Evolutionary conservation across 208 protist species (phyloP), one percentile per base, ranked within the genome.

Genomic region (Wallacemonas sp.): DNA sequence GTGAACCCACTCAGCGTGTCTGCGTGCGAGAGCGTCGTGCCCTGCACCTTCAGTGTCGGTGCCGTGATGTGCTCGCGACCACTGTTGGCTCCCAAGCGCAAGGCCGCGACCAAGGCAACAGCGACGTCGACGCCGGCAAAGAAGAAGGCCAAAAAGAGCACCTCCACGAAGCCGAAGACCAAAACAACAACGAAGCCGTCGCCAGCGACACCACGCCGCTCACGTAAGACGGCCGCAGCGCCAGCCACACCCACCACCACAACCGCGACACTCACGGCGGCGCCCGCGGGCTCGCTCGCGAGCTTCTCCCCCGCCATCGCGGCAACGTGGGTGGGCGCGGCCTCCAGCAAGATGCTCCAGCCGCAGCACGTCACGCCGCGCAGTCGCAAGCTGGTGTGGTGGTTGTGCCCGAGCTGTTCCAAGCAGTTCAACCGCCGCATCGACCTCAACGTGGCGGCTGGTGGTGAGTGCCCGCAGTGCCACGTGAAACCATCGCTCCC

Each of bases 301-400:
- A 60, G 61, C 29, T 91, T 90, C 44, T 72, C 85, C 54, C 89
- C 89, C 19, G 74, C 65, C 60, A 83, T 93, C 43, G 86, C 90
- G 17, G 38, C 62, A 9, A 79, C 70, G 11, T 96, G 87, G 85
- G 68, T 93, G 27, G 66, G 77, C 6, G 90, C 86, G 23, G 81
- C 81, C 3, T 88, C 84, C n/a, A 92, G 78, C 73, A 92, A 92
- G 54, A 70, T 93, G 62, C 60, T 93, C 41, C 90, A 91, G 70
- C 90, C 90, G 0, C 82, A 92, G 49, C 80, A 93, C 72, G 85
- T 96, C 27, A 34, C 74, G 19, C 83, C 85, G 1, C 69, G 68
- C 47, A 86, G 82, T 39, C 73, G 79, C 24, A 92, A 92, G 41
- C 78, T 92, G n/a, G 90, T 65, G 11, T 90, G 84, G 82, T 96